Evolutionary conservation across 768 basidiomycete species (phyloP).

Genomic region (Xerocomellus chrysenteron): DNA sequence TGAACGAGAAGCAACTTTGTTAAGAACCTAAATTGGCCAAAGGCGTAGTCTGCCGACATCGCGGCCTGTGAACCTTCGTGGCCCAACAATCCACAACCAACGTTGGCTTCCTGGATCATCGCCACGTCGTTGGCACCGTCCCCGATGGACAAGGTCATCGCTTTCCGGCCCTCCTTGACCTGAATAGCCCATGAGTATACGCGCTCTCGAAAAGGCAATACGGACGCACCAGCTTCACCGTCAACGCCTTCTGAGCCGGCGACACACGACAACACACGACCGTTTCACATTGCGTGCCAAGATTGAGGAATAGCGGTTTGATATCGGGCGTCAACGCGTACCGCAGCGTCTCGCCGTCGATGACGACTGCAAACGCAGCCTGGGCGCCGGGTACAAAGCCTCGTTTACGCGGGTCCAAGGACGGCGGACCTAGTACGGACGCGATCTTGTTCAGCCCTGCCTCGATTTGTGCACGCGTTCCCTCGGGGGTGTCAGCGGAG

Average conservation of each 20-base stretch:
- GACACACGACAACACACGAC: conserved; percentile 98
- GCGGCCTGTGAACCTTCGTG: conserved; percentile 97
- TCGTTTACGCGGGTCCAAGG: conserved; percentile 55
- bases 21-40: conserved; percentile 94
- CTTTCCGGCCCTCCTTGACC: conserved; percentile 94
- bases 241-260: conserved; percentile 96
- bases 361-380: conserved; percentile 89
- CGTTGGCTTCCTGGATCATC: conserved; percentile 99
- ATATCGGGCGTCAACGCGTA: conserved; percentile 75
- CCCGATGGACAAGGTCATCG: conserved; percentile 96
- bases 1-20: conserved; percentile 91
- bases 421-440: conserved; percentile 76
- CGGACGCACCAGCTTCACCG: conserved; percentile 77
- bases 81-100: conserved; percentile 91
- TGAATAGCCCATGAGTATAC: conserved; percentile 26
- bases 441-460: conserved; percentile 94
- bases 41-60: conserved; percentile 98
- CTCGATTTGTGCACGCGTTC: conserved; percentile 83
- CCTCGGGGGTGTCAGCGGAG: conserved; percentile 75
- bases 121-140: conserved; percentile 98
- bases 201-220: neutral
- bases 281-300: conserved; percentile 95
- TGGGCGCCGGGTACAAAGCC: conserved; percentile 65
- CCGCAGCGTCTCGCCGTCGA: conserved; percentile 90
- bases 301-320: conserved; percentile 84